Conservation (phyloP, 208 protist species). For the Leishmania major region DNA sequence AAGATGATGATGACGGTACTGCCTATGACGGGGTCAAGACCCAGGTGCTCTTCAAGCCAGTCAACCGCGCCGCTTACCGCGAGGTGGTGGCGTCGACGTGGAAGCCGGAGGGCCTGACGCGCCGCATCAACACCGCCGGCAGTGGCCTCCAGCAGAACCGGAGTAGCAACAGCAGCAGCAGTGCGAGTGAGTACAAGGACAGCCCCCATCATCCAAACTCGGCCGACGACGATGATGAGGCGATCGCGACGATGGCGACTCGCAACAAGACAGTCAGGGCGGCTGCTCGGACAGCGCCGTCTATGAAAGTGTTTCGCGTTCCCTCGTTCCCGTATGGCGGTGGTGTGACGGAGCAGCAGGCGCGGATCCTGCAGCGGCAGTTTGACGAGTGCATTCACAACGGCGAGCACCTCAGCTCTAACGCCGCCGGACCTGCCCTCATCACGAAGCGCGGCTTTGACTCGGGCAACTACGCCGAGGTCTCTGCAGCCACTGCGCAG, state of each 20-base stretch:
- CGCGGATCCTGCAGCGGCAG: constrained; percentile 43
- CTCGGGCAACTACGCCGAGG: constrained; percentile 46
- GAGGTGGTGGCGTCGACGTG: constrained; percentile 69
- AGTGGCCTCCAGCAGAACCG: constrained; percentile 4
- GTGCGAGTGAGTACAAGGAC: constrained; percentile 20
- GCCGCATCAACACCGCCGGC: constrained; percentile 15
- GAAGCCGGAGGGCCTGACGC: constrained; percentile 73
- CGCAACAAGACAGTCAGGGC: constrained; percentile 21
- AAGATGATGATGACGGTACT: constrained; percentile 61
- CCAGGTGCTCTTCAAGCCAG: constrained; percentile 73
- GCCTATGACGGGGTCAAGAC: constrained; percentile 80
- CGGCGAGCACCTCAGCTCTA: constrained; percentile 29
- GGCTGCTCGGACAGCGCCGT: constrained; percentile 6
- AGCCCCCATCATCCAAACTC: not conserved
- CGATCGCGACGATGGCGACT: constrained; percentile 23
- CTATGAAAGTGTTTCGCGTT: constrained; percentile 65
- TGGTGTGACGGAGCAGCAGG: constrained; percentile 76
- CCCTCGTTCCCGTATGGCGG: constrained; percentile 88
- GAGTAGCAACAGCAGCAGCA: constrained; percentile 13
- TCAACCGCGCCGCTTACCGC: constrained; percentile 63
- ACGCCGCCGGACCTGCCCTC: constrained; percentile 34
- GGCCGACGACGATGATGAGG: constrained; percentile 26
- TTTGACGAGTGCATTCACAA: constrained; percentile 60
- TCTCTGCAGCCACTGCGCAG: constrained; percentile 32
- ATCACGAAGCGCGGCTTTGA: constrained; percentile 55